phyloP scores from a whole-genome alignment of 2,329 filamentous ascomycete genomes.

The Paraphaeosphaeria minitans region DNA sequence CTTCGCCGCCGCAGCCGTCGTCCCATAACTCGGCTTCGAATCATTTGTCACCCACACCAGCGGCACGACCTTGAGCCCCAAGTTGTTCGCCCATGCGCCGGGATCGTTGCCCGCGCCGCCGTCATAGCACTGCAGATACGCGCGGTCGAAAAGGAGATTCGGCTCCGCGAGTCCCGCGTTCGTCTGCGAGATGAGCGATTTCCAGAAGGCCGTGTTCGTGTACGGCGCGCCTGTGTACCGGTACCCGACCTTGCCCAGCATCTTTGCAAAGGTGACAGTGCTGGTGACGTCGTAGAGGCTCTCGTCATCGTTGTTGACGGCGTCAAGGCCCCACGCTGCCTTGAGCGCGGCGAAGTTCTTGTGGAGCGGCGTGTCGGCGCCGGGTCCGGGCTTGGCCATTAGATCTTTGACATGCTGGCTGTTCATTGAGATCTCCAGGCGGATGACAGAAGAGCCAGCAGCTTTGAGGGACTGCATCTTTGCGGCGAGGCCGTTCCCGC shows the following conservation, averaged over 20 bases:
- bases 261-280: slow-evolving; percentile 51
- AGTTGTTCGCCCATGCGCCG: slow-evolving; percentile 43
- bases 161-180: slow-evolving; percentile 32
- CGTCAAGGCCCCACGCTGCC: slow-evolving; percentile 52
- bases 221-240: slow-evolving; percentile 54
- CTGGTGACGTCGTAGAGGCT: slow-evolving; percentile 51
- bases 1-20: slow-evolving; percentile 46
- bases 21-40: slow-evolving; percentile 51
- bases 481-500: slow-evolving; percentile 54
- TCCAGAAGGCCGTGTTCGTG: slow-evolving; percentile 50
- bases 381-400: slow-evolving; percentile 33
- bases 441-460: slow-evolving; percentile 40
- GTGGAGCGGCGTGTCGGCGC: slow-evolving; percentile 42
- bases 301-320: slow-evolving; percentile 56
- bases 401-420: slow-evolving; percentile 50
- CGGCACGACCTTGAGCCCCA: slow-evolving; percentile 52
- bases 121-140: slow-evolving; percentile 55
- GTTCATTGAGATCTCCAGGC: slow-evolving; percentile 54
- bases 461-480: slow-evolving; percentile 54
- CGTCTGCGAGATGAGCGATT: slow-evolving; percentile 30
- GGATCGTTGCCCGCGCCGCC: slow-evolving; percentile 52
- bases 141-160: slow-evolving; percentile 47
- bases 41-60: slow-evolving; percentile 55
- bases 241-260: slow-evolving; percentile 51
- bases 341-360: slow-evolving; percentile 51